A percentile compares a stretch with the other conserved stretches of the same genome.
phyloP scores from a whole-genome alignment of 805 yeast genomes.

The Lipomyces yamadae region DNA sequence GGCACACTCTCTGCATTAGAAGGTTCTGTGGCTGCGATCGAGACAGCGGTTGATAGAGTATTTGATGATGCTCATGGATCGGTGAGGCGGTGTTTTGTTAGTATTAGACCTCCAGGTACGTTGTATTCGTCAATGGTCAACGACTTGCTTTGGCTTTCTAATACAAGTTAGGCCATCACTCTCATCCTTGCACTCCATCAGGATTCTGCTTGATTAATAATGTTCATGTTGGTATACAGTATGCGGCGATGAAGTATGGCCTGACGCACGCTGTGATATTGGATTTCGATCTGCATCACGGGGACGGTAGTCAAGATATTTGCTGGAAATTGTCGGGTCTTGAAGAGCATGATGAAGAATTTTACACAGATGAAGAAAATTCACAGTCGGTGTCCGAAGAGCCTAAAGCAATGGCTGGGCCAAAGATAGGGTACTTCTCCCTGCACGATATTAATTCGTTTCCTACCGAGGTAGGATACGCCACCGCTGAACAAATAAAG shows the following conservation, averaged over 20 bases:
- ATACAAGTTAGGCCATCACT: slow-evolving; percentile 84
- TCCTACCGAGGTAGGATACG: slow-evolving; percentile 80
- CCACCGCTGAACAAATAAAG: slow-evolving; percentile 68
- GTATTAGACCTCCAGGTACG: slow-evolving; percentile 36
- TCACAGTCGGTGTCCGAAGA: background rate
- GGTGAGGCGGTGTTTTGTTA: slow-evolving; percentile 26
- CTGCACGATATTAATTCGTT: slow-evolving; percentile 84
- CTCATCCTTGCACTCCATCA: slow-evolving; percentile 80
- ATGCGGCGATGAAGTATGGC: slow-evolving; percentile 64
- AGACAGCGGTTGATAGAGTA: slow-evolving; percentile 66
- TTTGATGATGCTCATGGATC: slow-evolving; percentile 46
- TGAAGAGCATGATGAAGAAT: slow-evolving; percentile 37
- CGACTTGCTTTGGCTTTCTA: slow-evolving; percentile 55
- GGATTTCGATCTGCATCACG: slow-evolving; percentile 86
- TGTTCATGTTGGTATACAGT: slow-evolving; percentile 79
- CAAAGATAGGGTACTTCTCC: slow-evolving; percentile 80
- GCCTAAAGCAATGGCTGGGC: slow-evolving; percentile 39
- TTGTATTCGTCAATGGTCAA: slow-evolving; percentile 31
- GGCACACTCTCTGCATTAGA: slow-evolving; percentile 70
- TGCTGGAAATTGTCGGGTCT: slow-evolving; percentile 80
- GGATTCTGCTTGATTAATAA: slow-evolving; percentile 84
- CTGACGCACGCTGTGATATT: slow-evolving; percentile 81
- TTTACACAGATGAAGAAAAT: slow-evolving; percentile 9
- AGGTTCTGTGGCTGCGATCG: slow-evolving; percentile 79
- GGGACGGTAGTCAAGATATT: slow-evolving; percentile 87